Evolutionary conservation across 2,329 filamentous ascomycete genomes (phyloP), one percentile per base, ranked within the genome.

Genomic region (Aureobasidium sp.): DNA sequence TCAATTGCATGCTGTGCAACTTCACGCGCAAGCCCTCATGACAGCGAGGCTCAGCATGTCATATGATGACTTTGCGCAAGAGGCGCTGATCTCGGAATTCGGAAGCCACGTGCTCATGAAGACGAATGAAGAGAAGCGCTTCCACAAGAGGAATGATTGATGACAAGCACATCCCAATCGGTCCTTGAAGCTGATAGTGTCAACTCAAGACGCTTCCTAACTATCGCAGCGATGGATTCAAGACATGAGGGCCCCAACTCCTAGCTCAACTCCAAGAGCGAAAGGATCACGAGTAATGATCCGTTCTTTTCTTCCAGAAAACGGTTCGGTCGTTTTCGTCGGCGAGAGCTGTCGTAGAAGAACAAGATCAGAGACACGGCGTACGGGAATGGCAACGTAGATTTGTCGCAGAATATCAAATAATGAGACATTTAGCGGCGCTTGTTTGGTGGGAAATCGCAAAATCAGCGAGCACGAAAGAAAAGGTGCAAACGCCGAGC

Each of bases 361-460:
- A 27, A 20, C 37, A 37, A 10, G n/a, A 58, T 48, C 46, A 48
- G 46, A 42, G n/a, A 23, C 32, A 37, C 13, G 42, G 17, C 42
- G 17, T 39, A 37, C 20, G 32, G 26, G 10, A 37, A 29, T 27
- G 41, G 13, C 46, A 60, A 60, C 57, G 57, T 50, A 60, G 57
- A 60, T 42, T 37, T 60, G 57, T 60, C 57, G 44, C 57, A 60
- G 46, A 51, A 60, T 50, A 20, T 50, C 34, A 50, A 42, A 60
- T 60, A 50, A 41, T 60, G 57, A 60, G 57, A 60, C 57, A 60
- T 41, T 51, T 41, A 7, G 26, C 27, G 57, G 26, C 55, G 20
- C 41, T 39, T 58, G 55, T 47, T 29, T 58, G 55, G 41, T 57
- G 53, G 53, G 46, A 46, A 57, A 26, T 41, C 20, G 26, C 13